Percentiles rank a stretch among this genome's conserved stretches.
Conservation (phyloP, 2,329 filamentous ascomycete species). For the Sporothrix mexicana region DNA sequence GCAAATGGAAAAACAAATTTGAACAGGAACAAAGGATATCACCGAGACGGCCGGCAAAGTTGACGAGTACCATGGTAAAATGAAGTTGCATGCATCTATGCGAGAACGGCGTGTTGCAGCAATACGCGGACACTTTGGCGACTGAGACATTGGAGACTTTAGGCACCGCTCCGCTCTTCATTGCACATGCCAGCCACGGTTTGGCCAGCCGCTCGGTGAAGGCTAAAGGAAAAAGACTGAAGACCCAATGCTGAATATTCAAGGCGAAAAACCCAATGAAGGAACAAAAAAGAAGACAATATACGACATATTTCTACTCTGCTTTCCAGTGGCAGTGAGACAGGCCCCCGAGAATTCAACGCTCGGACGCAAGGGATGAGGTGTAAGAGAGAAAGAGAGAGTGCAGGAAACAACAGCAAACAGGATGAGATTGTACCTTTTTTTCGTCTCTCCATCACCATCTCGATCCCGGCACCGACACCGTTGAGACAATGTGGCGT, state of each 20-base stretch:
- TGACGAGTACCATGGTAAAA: not conserved
- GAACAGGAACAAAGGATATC: not conserved
- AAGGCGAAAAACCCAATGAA: too few species aligned
- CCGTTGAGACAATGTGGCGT: not conserved
- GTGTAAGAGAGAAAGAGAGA: not conserved
- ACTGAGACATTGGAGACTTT: not conserved
- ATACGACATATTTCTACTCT: too few species aligned
- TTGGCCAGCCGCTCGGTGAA: not conserved
- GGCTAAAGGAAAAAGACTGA: too few species aligned
- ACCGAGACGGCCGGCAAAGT: too few species aligned
- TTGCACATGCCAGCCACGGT: conserved; percentile 5
- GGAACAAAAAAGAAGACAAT: too few species aligned
- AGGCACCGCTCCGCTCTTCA: not conserved
- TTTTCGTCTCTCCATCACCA: not conserved
- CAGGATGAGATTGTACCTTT: not conserved
- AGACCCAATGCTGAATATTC: too few species aligned
- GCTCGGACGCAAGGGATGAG: conserved; percentile 10
- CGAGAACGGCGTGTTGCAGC: not conserved
- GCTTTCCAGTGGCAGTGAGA: not conserved
- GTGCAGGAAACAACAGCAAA: not conserved
- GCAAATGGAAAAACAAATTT: not conserved
- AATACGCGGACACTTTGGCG: not conserved
- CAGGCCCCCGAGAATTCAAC: not conserved
- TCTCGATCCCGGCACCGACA: not conserved
- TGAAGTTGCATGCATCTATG: not conserved